Evolutionary conservation across 169 alveolate species (phyloP).

Genomic region (Perkinsus olseni): DNA sequence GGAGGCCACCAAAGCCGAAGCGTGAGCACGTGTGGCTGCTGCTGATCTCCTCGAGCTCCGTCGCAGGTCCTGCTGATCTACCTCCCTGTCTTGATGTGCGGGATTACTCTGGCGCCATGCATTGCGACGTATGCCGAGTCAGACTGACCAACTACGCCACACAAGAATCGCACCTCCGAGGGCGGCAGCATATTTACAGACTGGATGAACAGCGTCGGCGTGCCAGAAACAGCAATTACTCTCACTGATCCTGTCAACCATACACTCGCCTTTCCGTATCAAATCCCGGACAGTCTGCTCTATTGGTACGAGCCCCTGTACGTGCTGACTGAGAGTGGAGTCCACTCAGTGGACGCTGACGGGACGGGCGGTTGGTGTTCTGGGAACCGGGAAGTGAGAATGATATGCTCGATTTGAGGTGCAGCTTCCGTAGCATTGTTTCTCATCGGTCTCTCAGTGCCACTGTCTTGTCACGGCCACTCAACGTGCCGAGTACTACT

Average conservation of each 20-base stretch:
- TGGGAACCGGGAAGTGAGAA: neutral
- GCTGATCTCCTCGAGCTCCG: neutral
- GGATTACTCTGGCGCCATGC: neutral
- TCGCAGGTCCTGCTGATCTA: neutral
- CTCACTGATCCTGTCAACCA: no score
- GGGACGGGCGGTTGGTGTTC: no score
- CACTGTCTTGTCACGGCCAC: neutral
- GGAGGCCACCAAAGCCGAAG: neutral
- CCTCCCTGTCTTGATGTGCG: neutral
- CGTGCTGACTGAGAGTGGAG: no score
- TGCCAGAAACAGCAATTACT: neutral
- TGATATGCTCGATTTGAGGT: neutral
- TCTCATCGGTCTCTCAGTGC: no score
- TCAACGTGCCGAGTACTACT: neutral
- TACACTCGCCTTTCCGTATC: no score
- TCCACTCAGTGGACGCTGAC: no score
- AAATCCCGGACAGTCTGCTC: no score
- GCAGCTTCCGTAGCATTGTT: neutral
- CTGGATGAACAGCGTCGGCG: neutral
- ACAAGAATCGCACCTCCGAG: neutral
- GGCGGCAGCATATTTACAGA: neutral
- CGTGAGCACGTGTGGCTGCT: neutral
- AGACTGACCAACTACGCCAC: neutral
- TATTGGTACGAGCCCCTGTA: no score
- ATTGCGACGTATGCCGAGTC: neutral